A percentile compares a stretch with the other conserved stretches of the same genome.
phyloP scores from a whole-genome alignment of 2,329 filamentous ascomycete genomes.

The Polychaeton citri region DNA sequence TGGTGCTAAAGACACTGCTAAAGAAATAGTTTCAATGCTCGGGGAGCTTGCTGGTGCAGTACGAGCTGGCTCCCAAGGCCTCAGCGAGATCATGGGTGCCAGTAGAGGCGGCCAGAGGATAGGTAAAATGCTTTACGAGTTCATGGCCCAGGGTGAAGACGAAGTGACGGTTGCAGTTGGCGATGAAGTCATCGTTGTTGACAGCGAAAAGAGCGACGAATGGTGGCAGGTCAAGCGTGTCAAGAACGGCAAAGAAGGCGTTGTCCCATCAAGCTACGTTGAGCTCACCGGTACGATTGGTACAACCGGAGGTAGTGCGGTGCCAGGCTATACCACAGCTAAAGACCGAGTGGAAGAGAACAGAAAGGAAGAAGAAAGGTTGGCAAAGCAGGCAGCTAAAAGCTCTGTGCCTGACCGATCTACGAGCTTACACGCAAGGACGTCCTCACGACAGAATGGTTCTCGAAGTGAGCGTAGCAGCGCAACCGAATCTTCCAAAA shows the following conservation, averaged over 20 bases:
- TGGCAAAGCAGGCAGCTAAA: constrained; percentile 68
- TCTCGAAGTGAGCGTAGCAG: constrained; percentile 64
- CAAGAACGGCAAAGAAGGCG: constrained; percentile 87
- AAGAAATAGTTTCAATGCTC: constrained; percentile 78
- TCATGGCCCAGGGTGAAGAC: constrained; percentile 90
- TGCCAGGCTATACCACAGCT: constrained; percentile 17
- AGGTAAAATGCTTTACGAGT: constrained; percentile 83
- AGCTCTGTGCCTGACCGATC: constrained; percentile 58
- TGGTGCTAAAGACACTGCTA: constrained; percentile 89
- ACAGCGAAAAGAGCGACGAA: constrained; percentile 86
- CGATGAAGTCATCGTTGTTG: constrained; percentile 81
- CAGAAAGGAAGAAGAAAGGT: constrained; percentile 63
- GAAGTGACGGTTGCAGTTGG: constrained; percentile 84
- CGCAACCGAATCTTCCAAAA: constrained; percentile 34
- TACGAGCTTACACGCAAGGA: constrained; percentile 54
- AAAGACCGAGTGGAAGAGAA: constrained; percentile 65
- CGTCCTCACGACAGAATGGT: constrained; percentile 13
- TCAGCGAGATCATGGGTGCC: constrained; percentile 71
- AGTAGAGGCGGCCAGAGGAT: constrained; percentile 52
- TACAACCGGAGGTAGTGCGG: constrained; percentile 42
- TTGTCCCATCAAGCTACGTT: constrained; percentile 92
- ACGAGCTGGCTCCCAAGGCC: constrained; percentile 52
- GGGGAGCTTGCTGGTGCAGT: constrained; percentile 81
- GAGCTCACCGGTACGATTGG: constrained; percentile 62
- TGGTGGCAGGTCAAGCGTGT: constrained; percentile 94